Conservation (phyloP, 176 grass and related monocot species). For the Triticum dicoccoides region DNA sequence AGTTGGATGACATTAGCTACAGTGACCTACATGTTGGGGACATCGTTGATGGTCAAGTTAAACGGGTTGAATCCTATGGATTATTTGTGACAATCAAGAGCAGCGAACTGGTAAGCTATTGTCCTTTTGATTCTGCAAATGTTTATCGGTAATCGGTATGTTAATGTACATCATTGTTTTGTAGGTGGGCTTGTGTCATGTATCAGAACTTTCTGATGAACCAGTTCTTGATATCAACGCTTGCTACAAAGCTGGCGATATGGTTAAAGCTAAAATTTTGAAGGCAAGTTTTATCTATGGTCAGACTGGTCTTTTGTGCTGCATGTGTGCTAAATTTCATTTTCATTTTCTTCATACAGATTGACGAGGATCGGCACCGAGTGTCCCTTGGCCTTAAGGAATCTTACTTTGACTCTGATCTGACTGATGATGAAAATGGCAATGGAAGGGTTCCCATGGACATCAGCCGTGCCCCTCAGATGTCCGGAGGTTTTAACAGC, state of each 20-base stretch:
- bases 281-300: conserved; percentile 46
- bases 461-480: conserved; percentile 14
- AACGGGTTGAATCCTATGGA: conserved; percentile 74
- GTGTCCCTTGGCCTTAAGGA: conserved; percentile 89
- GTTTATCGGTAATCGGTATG: conserved; percentile 8
- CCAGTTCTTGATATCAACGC: conserved; percentile 64
- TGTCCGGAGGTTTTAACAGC: conserved; percentile 25
- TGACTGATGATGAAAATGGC: conserved; percentile 22
- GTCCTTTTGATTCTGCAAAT: background rate
- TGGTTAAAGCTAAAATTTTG: conserved; percentile 77
- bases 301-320: background rate
- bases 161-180: conserved; percentile 35
- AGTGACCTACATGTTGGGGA: conserved; percentile 67
- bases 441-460: conserved; percentile 39
- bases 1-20: conserved; percentile 37
- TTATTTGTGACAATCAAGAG: conserved; percentile 74
- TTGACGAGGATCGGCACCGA: conserved; percentile 63
- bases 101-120: conserved; percentile 59
- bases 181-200: conserved; percentile 94
- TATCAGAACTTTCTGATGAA: conserved; percentile 92
- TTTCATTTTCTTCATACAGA: conserved; percentile 41
- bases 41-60: conserved; percentile 75
- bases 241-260: conserved; percentile 71
- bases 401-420: conserved; percentile 60
- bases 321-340: conserved; percentile 8